These are phyloP conservation scores for Gymnopilus junonius DNA, from an alignment of 768 basidiomycete genomes.

Conservation along the genomic window DNA sequence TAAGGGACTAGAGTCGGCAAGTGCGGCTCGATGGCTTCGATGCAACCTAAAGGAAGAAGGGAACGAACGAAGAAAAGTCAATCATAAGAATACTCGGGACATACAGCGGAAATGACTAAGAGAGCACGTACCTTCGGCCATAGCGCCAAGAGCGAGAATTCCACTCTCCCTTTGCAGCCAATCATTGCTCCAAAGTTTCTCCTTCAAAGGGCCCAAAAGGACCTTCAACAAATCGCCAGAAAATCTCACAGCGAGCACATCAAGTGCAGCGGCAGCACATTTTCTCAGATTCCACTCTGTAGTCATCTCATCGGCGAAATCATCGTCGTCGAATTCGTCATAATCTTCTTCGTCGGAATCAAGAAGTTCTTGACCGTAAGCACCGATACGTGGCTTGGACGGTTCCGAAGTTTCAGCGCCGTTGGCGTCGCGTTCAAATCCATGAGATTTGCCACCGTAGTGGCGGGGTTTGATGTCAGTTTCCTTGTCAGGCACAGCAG, in stretches of 20 bases:
- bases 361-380: constrained; percentile 80
- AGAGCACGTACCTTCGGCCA: constrained; percentile 85
- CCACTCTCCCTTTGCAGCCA: constrained; percentile 97
- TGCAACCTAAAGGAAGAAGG: constrained; percentile 72
- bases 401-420: constrained; percentile 41
- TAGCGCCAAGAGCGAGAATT: constrained; percentile 94
- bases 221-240: constrained; percentile 88
- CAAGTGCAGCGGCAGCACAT: constrained; percentile 96
- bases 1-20: constrained; percentile 93
- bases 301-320: constrained; percentile 95
- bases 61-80: background rate
- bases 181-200: constrained; percentile 89
- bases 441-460: constrained; percentile 80
- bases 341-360: constrained; percentile 91
- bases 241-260: constrained; percentile 95
- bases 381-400: constrained; percentile 53
- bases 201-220: constrained; percentile 86
- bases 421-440: constrained; percentile 73
- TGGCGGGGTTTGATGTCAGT: constrained; percentile 96
- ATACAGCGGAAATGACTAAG: background rate
- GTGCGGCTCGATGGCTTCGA: constrained; percentile 94
- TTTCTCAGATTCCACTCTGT: constrained; percentile 99
- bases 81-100: background rate
- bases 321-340: constrained; percentile 84
- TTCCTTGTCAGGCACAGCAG: constrained; percentile 90